Evolutionary conservation across 2,329 filamentous ascomycete species (phyloP).

Genomic region (Pyricularia sp.): DNA sequence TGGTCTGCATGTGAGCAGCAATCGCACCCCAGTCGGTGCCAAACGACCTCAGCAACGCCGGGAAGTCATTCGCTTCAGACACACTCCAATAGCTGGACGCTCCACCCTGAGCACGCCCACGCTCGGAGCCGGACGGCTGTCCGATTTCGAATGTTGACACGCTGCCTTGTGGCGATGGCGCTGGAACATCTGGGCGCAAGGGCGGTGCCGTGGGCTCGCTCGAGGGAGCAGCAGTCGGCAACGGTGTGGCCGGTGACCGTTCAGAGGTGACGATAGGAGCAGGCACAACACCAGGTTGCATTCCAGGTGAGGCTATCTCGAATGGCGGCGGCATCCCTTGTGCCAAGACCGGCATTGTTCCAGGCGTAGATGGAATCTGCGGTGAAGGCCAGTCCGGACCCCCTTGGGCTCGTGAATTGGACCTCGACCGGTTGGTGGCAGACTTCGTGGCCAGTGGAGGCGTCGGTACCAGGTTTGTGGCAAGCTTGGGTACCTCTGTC

Average conservation of each 20-base stretch:
- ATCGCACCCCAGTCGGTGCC: slow-evolving; percentile 73
- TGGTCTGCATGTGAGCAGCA: slow-evolving; percentile 70
- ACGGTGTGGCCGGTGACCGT: slow-evolving; percentile 11
- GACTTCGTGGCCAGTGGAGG: slow-evolving; percentile 29
- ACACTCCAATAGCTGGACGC: slow-evolving; percentile 85
- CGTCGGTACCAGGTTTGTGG: slow-evolving; percentile 37
- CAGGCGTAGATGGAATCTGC: slow-evolving; percentile 19
- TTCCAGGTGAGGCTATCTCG: slow-evolving; percentile 30
- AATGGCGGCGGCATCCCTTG: slow-evolving; percentile 28
- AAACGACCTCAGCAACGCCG: slow-evolving; percentile 61
- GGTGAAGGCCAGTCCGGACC: slow-evolving; percentile 2
- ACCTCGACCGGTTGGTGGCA: slow-evolving; percentile 39
- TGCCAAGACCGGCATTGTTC: slow-evolving; percentile 25
- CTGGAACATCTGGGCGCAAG: slow-evolving; percentile 43
- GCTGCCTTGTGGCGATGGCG: slow-evolving; percentile 35
- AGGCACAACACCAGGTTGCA: slow-evolving; percentile 31
- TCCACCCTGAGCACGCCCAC: slow-evolving; percentile 40
- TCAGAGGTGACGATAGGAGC: slow-evolving; percentile 17
- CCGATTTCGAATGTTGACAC: slow-evolving; percentile 40
- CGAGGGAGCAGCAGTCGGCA: slow-evolving; percentile 28
- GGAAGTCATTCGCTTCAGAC: slow-evolving; percentile 70
- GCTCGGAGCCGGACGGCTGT: slow-evolving; percentile 22
- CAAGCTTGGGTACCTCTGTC: slow-evolving; percentile 26
- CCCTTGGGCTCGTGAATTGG: slow-evolving; percentile 37
- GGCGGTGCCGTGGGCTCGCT: slow-evolving; percentile 48